Evolutionary conservation across 495 filamentous ascomycete species (phyloP).

Genomic region (Xylaria castorea): DNA sequence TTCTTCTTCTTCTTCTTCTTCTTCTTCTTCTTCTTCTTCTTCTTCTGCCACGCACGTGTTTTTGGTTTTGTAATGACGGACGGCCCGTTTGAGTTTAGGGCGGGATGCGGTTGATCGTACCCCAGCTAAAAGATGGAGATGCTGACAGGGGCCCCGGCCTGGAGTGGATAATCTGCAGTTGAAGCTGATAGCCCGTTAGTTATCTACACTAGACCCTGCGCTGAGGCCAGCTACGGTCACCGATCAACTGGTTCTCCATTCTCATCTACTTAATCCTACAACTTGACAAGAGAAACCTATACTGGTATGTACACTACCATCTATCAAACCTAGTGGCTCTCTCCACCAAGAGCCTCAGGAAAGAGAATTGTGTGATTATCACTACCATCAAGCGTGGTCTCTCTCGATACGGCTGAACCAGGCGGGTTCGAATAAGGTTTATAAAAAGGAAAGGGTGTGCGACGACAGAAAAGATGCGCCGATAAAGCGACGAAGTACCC

Average conservation of each 20-base stretch:
- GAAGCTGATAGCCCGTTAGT: neutral
- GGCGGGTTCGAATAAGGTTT: neutral
- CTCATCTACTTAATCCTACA: constrained; percentile 7
- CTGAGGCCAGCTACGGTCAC: neutral
- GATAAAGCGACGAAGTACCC: neutral
- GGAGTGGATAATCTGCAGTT: neutral
- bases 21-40: constrained; percentile 3
- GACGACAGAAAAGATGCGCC: neutral
- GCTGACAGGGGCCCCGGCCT: neutral
- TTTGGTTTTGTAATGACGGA: neutral
- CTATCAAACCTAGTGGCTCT: neutral
- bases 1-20: constrained; percentile 8
- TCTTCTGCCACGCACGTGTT: neutral
- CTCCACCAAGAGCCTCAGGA: constrained; percentile 17
- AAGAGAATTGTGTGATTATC: neutral
- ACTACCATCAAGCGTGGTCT: neutral
- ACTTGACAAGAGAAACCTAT: neutral
- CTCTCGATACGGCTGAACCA: neutral
- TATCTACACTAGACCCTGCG: neutral
- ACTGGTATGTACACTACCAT: neutral
- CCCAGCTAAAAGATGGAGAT: neutral
- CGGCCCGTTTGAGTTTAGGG: neutral
- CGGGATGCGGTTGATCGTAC: constrained; percentile 18
- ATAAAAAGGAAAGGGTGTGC: neutral
- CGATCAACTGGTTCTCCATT: neutral